Conservation (phyloP, 768 basidiomycete genomes). For the Tulasnella calospora region DNA sequence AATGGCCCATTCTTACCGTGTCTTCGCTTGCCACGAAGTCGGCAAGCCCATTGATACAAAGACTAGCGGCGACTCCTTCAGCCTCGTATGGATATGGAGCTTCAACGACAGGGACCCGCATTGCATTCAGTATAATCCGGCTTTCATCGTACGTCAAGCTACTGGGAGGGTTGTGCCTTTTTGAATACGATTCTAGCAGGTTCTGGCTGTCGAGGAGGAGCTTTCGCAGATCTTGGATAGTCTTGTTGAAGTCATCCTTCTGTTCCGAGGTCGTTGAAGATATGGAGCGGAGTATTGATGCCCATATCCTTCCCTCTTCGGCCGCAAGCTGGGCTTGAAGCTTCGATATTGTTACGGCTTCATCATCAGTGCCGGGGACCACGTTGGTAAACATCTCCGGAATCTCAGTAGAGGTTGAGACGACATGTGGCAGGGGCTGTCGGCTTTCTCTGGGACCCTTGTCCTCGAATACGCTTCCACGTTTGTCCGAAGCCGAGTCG, state of each 20-base stretch:
- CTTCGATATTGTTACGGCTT: slow-evolving; percentile 43
- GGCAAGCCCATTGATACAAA: slow-evolving; percentile 68
- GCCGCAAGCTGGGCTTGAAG: slow-evolving; percentile 54
- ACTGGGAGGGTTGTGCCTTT: slow-evolving; percentile 59
- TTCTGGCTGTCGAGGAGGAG: slow-evolving; percentile 49
- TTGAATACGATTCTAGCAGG: slow-evolving; percentile 61
- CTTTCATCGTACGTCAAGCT: slow-evolving; percentile 62
- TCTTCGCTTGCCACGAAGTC: slow-evolving; percentile 92
- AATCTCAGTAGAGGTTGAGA: neutral
- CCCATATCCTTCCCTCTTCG: slow-evolving; percentile 62
- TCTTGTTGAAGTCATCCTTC: slow-evolving; percentile 24
- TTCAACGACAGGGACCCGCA: slow-evolving; percentile 79
- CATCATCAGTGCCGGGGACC: neutral
- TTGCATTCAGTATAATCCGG: slow-evolving; percentile 60
- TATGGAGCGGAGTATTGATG: slow-evolving; percentile 35
- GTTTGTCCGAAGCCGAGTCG: neutral
- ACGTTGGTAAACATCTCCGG: neutral
- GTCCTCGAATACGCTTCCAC: neutral
- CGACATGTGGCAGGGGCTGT: neutral
- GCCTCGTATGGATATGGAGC: slow-evolving; percentile 69
- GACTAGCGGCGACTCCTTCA: slow-evolving; percentile 75
- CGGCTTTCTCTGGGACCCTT: neutral
- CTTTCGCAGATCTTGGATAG: slow-evolving; percentile 32
- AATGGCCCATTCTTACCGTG: slow-evolving; percentile 48
- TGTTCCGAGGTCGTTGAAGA: neutral